Evolutionary conservation across 495 filamentous ascomycete species (phyloP), one percentile per base, ranked within the genome.

Genomic region (Xylaria grammica): DNA sequence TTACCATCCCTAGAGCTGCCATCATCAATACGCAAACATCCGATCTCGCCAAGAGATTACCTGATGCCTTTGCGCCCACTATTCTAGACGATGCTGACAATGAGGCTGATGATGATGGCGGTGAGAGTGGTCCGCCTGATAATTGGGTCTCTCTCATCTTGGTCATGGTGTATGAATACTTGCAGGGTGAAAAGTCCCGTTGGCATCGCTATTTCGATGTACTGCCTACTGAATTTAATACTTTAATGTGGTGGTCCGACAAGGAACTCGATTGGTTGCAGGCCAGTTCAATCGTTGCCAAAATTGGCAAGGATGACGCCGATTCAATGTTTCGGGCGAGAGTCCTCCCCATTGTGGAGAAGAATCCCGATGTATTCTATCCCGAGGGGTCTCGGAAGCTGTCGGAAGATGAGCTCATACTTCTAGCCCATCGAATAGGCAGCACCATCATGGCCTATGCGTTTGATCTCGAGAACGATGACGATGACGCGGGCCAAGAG

Each of bases 361-460:
- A 70, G 22, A 64, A 82, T 52, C 67, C 72, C 20, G 63, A 79
- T 4, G 65, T 82, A 11, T 84, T 90, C 54, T 86, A 82, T 46
- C 82, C 82, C 34, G 72, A 80, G 13, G 77, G 78, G 27, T 71
- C 80, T 54, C 70, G 68, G 45, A 79, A 20, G 4, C 57, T 77
- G 8, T 38, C 78, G 19, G 80, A 85, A 50, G 78, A 82, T 20
- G 75, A 84, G 26, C 75, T 93, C 17, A 68, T 92, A 5, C 65
- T 73, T 19, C 78, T 93, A 8, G 86, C 87, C 34, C 93, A 97
- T 74, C 81, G 84, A 10, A 91, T 97, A 86, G 94, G 90, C 0
- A 92, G 89, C 15, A 83, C 89, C 17, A 95, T 97, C 46, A 97
- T 97, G 93, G 90, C 92, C 4, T 97, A 97, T 73, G 93, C 92